phyloP scores from a whole-genome alignment of 2,329 filamentous ascomycete species.

The Aspergillus melleus region DNA sequence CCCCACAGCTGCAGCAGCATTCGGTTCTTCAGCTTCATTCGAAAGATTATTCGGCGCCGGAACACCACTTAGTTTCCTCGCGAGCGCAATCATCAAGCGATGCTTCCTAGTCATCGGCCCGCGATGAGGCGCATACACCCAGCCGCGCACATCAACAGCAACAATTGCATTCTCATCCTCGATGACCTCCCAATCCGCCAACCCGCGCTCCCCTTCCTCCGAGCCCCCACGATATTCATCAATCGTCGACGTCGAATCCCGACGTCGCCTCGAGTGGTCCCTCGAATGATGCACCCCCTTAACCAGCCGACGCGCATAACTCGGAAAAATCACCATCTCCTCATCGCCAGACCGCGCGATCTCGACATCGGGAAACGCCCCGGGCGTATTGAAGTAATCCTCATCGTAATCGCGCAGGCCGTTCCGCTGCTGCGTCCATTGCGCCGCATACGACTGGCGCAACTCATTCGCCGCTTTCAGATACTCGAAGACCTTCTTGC shows the following conservation, averaged over 20 bases:
- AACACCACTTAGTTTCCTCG: conserved; percentile 83
- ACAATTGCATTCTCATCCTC: conserved; percentile 84
- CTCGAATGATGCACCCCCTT: conserved; percentile 42
- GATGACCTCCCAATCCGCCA: conserved; percentile 72
- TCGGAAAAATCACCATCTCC: conserved; percentile 93
- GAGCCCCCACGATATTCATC: conserved; percentile 41
- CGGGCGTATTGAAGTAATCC: conserved; percentile 59
- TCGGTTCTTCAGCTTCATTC: conserved; percentile 29
- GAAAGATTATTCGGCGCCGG: conserved; percentile 59
- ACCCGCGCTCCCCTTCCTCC: conserved; percentile 64
- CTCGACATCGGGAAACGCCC: conserved; percentile 80
- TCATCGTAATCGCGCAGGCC: conserved; percentile 41
- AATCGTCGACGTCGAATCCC: conserved; percentile 34
- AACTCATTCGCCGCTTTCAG: conserved; percentile 71
- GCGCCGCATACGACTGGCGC: conserved; percentile 64
- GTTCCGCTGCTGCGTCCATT: conserved; percentile 51
- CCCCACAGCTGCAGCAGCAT: conserved; percentile 22
- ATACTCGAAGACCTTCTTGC: conserved; percentile 75
- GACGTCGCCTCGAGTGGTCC: conserved; percentile 21
- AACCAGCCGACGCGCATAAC: conserved; percentile 76
- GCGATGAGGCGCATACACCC: conserved; percentile 85
- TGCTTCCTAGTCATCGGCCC: conserved; percentile 87
- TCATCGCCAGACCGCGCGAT: conserved; percentile 78
- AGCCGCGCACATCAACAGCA: conserved; percentile 92
- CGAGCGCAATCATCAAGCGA: conserved; percentile 80